Conservation (phyloP, 768 basidiomycete species). For the Clathrus columnatus region DNA sequence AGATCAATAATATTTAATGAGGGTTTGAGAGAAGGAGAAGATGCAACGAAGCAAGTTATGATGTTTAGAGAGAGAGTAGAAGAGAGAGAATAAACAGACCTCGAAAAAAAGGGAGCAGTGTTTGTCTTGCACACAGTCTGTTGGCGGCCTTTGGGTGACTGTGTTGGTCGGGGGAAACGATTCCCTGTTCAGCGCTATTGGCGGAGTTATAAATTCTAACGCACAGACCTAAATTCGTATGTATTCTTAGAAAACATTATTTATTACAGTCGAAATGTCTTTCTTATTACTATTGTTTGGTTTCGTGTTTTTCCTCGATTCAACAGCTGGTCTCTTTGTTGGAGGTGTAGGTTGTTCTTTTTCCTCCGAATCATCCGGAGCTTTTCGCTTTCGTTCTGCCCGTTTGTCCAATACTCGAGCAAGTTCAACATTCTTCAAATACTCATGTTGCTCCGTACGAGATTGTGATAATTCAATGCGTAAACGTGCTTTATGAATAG, state of each 20-base stretch:
- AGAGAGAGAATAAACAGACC: slow-evolving; percentile 86
- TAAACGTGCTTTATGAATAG: slow-evolving; percentile 78
- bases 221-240: too few relatives aligned
- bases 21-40: slow-evolving; percentile 44
- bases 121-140: not conserved
- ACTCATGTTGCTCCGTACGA: slow-evolving; percentile 80
- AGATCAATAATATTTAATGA: slow-evolving; percentile 25
- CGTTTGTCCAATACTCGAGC: slow-evolving; percentile 80
- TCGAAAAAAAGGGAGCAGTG: slow-evolving; percentile 25
- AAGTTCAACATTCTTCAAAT: slow-evolving; percentile 89
- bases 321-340: too few relatives aligned
- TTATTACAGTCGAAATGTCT: too few relatives aligned
- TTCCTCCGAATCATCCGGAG: slow-evolving; percentile 19
- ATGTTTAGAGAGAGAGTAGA: slow-evolving; percentile 63
- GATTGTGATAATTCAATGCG: slow-evolving; percentile 88
- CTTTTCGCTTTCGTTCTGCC: slow-evolving; percentile 41
- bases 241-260: too few relatives aligned
- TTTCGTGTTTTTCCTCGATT: too few relatives aligned
- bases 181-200: not conserved
- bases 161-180: not conserved
- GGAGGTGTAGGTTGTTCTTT: too few relatives aligned
- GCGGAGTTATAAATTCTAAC: not conserved
- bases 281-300: too few relatives aligned
- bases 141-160: not conserved
- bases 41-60: slow-evolving; percentile 52